Evolutionary conservation across 805 yeast species (phyloP).

Genomic region (Teunomyces atbi): DNA sequence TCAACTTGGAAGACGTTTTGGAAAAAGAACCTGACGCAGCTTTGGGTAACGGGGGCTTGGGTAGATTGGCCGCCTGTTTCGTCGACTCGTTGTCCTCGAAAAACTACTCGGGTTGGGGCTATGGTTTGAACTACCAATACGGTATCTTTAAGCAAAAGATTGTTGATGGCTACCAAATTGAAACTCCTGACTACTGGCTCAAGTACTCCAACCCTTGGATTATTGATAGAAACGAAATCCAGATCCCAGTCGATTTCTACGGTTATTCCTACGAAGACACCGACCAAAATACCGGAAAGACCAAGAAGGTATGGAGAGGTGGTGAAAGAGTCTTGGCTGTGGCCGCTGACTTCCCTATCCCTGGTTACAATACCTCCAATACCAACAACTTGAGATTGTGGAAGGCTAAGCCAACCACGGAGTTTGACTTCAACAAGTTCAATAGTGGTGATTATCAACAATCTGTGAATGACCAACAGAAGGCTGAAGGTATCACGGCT

Average conservation of each 20-base stretch:
- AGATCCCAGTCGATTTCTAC: conserved; percentile 86
- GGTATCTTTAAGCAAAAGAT: conserved; percentile 91
- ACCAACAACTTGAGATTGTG: conserved; percentile 89
- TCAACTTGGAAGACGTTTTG: conserved; percentile 80
- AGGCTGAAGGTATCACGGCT: conserved; percentile 89
- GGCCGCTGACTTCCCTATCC: conserved; percentile 90
- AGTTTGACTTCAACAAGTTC: conserved; percentile 87
- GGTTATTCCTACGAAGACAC: conserved; percentile 67
- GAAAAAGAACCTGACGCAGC: conserved; percentile 93
- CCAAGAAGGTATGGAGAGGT: conserved; percentile 73
- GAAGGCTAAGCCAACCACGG: conserved; percentile 87
- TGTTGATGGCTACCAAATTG: conserved; percentile 90
- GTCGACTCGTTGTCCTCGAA: conserved; percentile 84
- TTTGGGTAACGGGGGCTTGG: conserved; percentile 92
- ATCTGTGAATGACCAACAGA: conserved; percentile 80
- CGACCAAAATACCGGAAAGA: conserved; percentile 53
- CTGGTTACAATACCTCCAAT: conserved; percentile 79
- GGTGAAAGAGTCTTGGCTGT: conserved; percentile 88
- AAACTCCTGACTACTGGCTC: conserved; percentile 93
- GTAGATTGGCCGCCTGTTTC: conserved; percentile 92
- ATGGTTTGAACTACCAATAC: conserved; percentile 88
- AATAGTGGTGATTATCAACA: conserved; percentile 87
- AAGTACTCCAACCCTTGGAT: conserved; percentile 93
- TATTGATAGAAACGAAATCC: conserved; percentile 80
- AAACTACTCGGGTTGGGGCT: conserved; percentile 94